Evolutionary conservation across 148 eudicot genomes (phyloP), one percentile per base, ranked within the genome.

Genomic region (Rhododendron ovatum): DNA sequence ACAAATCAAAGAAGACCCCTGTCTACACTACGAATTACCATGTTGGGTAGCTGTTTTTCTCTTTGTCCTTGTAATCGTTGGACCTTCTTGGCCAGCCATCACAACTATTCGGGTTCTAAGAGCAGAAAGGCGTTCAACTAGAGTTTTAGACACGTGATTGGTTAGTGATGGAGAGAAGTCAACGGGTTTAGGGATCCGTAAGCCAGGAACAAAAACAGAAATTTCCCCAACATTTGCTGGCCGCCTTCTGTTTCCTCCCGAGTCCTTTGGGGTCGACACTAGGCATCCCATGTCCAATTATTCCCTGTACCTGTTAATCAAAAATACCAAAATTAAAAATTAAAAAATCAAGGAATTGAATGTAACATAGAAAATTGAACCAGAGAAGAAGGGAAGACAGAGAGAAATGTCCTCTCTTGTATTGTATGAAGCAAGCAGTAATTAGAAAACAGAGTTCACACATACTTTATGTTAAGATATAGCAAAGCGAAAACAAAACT

Each of bases 41-140:
- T 96, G 99, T 88, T 96, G 99, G 81, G 98, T 92, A 79, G 94
- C 89, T 30, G 93, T 92, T 90, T 90, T 95, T 87, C 98, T 88
- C 84, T 91, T 92, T 43, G 99, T 94, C 86, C 98, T 90, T 55
- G 99, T 95, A 80, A 96, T 91, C 15, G 98, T 91, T 47, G 96
- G 98, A 71, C 93, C 99, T 90, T 96, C 99, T 88, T 96, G 99
- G 65, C 95, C 94, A 76, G 98, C 99, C 98, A 96, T 96, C 39
- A 95, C 96, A 83, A 94, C 95, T 90, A 96, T 92, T 80, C 95
- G 94, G 55, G 98, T 96, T 87, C 99, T 91, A 85, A 96, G 99
- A 84, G 99, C 98, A 57, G 98, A 93, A 83, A 96, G 88, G 18
- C 94, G 95, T 81, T 96, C 98, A 43, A 94, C 90, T 79, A 94